Evolutionary conservation across 768 basidiomycete genomes (phyloP).

Genomic region (Lyophyllum semitale): DNA sequence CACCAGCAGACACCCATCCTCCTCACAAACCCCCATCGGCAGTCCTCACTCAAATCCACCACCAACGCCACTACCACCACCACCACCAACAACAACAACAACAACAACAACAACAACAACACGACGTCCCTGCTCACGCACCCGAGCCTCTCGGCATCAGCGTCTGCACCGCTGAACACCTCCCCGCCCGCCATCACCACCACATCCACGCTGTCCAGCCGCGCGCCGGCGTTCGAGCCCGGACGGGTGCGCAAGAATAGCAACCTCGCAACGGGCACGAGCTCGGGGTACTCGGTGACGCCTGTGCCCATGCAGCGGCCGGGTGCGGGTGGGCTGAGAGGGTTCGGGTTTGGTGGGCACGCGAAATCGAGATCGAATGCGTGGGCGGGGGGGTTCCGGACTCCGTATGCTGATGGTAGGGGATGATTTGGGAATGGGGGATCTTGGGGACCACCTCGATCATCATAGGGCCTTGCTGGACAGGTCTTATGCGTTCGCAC

Average conservation of each 20-base stretch:
- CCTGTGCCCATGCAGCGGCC: slow-evolving; percentile 15
- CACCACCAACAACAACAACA: too few species aligned
- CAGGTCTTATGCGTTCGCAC: background rate
- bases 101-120: too few species aligned
- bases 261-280: background rate
- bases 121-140: background rate
- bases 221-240: slow-evolving; percentile 18
- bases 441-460: too few species aligned
- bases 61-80: slow-evolving; percentile 5
- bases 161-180: background rate
- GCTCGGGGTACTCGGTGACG: slow-evolving; percentile 1
- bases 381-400: background rate
- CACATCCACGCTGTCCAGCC: slow-evolving; percentile 14
- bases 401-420: background rate
- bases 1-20: slow-evolving; percentile 24
- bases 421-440: too few species aligned
- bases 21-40: slow-evolving; percentile 25
- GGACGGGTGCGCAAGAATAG: slow-evolving; percentile 11
- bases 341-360: background rate
- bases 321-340: background rate
- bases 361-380: slow-evolving; percentile 1
- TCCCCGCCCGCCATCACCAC: background rate
- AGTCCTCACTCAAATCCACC: slow-evolving; percentile 27
- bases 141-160: background rate
- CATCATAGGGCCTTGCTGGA: background rate